Base-by-base conservation (phyloP, 176 grass and related monocot genomes). In the Aegilops bicornis region DNA sequence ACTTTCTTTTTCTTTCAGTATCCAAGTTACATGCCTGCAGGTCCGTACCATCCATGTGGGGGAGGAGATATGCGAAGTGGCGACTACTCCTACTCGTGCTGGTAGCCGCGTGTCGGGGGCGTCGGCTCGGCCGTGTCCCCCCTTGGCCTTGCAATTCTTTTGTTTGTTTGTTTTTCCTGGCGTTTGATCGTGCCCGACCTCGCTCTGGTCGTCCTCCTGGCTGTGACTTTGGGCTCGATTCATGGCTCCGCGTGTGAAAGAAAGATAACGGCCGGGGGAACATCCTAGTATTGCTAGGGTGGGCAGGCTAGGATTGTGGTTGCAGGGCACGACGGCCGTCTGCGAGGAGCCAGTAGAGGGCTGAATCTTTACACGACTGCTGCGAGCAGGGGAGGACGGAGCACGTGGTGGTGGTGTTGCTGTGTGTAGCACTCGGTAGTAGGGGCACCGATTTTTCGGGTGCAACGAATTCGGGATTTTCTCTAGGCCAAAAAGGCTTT, bases 211-310 rank as follows among this genome's bases (percentile, higher is more conserved):
- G 14, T 52, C 48, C 48, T 52, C 48, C 48, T 2, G 48, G 16
- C 50, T 5, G 33, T 10, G 6, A 19, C 50, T 54, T 54, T 2
- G 16, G 16, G 50, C 15, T 54, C 50, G 16, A 54, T 54, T 67
- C 29, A 36, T 78, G 35, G 83, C 42, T n/a, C 35, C 32, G 16
- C 33, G 1, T 20, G 35, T 13, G 60, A 25, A 27, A 52, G 79
- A 66, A 63, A 40, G 78, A 80, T 80, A 30, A 43, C 60, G 78
- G 17, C 11, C 78, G 25, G 77, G 43, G 37, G 63, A 79, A 71
- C 50, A 37, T n/a, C 19, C 52, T 30, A 24, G 14, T 48, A 25
- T 75, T 29, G 43, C 73, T 31, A 54, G 20, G 19, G 0, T n/a
- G 17, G 5, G 64, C 13, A 66, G 33, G 39, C 23, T 48, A 75